Conservation (phyloP, 805 yeast genomes). For the Saturnispora hagleri region DNA sequence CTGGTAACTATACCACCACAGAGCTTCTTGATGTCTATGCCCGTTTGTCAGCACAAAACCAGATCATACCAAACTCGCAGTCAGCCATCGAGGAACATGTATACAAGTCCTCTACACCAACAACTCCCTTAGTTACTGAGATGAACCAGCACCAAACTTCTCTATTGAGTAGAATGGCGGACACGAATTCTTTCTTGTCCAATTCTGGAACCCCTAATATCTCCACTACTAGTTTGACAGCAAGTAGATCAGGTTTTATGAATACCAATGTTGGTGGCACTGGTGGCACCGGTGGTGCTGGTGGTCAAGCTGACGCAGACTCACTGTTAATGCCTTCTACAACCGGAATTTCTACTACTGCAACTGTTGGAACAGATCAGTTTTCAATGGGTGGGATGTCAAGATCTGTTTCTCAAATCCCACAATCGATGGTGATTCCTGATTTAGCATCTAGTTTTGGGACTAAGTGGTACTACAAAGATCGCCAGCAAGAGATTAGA, state of each 20-base stretch:
- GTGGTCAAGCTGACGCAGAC: background rate
- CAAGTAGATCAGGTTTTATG: background rate
- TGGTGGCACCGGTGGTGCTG: background rate
- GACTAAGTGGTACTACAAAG: conserved; percentile 57
- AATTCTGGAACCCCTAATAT: background rate
- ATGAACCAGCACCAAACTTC: background rate
- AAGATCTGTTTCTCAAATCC: background rate
- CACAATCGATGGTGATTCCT: background rate
- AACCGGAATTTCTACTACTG: background rate
- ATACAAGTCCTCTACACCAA: background rate
- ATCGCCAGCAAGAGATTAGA: conserved; percentile 59
- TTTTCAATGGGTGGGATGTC: background rate
- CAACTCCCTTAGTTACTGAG: background rate
- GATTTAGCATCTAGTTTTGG: background rate
- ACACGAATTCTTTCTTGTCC: background rate
- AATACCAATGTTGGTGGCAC: background rate
- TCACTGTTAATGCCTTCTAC: background rate
- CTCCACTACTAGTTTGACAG: background rate
- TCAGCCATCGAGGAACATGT: conserved; percentile 24
- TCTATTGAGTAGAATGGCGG: background rate
- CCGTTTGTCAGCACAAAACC: conserved; percentile 40
- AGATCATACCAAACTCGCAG: conserved; percentile 43
- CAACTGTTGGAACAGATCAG: background rate
- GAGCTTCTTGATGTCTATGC: background rate
- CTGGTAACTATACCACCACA: background rate